Evolutionary conservation across 1,284 basidiomycete species (phyloP).

Genomic region (Coniferiporia weirii): DNA sequence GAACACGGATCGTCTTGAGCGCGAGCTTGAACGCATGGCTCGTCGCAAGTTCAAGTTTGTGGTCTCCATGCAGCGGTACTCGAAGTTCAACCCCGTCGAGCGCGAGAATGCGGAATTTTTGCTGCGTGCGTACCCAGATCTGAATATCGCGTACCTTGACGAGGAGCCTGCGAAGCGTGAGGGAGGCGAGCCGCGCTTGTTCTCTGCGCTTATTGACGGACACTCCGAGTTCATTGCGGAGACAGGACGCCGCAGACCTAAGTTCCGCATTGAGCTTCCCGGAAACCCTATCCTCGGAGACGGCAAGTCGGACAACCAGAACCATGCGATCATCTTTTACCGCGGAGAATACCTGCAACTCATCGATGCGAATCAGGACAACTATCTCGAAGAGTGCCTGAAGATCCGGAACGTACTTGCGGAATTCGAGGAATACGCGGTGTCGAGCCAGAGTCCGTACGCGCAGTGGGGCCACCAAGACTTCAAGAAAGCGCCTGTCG

Average conservation of each 20-base stretch:
- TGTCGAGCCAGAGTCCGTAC: conserved; percentile 88
- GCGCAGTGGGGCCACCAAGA: conserved; percentile 83
- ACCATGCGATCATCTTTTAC: conserved; percentile 99
- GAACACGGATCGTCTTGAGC: conserved; percentile 95
- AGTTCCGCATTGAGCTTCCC: conserved; percentile 97
- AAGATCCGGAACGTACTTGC: conserved; percentile 98
- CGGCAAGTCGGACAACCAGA: conserved; percentile 99
- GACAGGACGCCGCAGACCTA: conserved; percentile 86
- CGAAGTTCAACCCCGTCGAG: conserved; percentile 99
- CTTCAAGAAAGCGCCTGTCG: conserved; percentile 86
- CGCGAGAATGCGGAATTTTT: conserved; percentile 99
- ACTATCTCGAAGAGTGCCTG: conserved; percentile 98
- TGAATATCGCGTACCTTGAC: conserved; percentile 98
- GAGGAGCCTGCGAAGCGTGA: conserved; percentile 94
- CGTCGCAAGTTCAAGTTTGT: conserved; percentile 99
- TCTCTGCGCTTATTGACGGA: conserved; percentile 95
- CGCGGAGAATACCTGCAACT: conserved; percentile 98
- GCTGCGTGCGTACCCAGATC: conserved; percentile 95
- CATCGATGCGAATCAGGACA: conserved; percentile 99
- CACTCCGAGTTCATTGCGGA: conserved; percentile 94
- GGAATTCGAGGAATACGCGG: conserved; percentile 94
- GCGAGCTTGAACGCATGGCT: conserved; percentile 96
- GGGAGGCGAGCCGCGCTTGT: conserved; percentile 92
- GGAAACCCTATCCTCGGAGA: conserved; percentile 99
- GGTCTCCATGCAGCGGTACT: conserved; percentile 99